These are phyloP conservation scores for Hysterangium stoloniferum DNA, from an alignment of 768 basidiomycete genomes.

Conservation along the genomic window DNA sequence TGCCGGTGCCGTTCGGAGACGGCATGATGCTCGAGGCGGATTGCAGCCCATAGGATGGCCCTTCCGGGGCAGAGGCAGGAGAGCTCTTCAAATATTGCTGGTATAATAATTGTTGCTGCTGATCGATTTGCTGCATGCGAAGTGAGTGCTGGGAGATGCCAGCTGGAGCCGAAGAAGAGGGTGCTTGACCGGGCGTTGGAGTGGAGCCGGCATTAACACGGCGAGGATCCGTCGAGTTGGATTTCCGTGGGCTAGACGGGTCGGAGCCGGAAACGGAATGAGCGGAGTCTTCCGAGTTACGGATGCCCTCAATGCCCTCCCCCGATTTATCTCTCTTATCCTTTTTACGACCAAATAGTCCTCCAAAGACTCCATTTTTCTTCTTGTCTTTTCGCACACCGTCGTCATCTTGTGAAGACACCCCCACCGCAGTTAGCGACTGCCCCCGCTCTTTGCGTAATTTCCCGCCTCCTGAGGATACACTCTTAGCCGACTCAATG, in stretches of 20 bases:
- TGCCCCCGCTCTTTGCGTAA: constrained; percentile 39
- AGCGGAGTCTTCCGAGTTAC: constrained; percentile 58
- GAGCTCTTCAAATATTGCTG: constrained; percentile 86
- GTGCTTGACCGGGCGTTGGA: constrained; percentile 22
- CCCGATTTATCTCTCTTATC: constrained; percentile 62
- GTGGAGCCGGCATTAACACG: constrained; percentile 18
- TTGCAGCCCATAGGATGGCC: constrained; percentile 68
- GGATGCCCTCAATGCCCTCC: constrained; percentile 27
- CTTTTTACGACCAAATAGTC: constrained; percentile 71
- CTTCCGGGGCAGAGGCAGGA: constrained; percentile 70
- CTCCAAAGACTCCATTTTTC: constrained; percentile 64
- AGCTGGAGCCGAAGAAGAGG: constrained; percentile 21
- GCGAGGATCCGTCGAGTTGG: constrained; percentile 12
- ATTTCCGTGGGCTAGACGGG: constrained; percentile 34
- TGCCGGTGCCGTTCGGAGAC: constrained; percentile 32
- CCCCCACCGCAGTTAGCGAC: too few species aligned
- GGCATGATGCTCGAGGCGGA: constrained; percentile 63
- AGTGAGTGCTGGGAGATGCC: constrained; percentile 55
- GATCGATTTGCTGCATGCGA: constrained; percentile 77
- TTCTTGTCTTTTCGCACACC: constrained; percentile 51
- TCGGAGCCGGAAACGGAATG: constrained; percentile 33
- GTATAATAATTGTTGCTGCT: constrained; percentile 82
- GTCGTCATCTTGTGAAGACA: constrained; percentile 34
- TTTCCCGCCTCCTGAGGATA: constrained; percentile 23
- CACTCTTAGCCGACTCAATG: constrained; percentile 12